Conservation (phyloP, 768 basidiomycete species). For the Cyathus striatus region DNA sequence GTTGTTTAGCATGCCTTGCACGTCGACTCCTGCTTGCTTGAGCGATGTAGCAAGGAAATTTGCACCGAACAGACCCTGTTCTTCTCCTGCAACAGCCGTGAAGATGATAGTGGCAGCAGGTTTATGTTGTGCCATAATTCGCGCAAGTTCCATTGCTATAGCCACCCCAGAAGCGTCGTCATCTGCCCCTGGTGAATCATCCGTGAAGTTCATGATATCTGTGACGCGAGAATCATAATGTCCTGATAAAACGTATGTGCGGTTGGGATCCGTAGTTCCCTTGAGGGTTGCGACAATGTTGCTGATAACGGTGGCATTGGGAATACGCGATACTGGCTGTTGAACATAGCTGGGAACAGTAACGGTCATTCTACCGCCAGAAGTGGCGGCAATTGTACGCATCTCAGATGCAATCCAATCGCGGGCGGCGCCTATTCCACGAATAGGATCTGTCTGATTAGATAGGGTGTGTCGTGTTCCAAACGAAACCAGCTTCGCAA, state of each 20-base stretch:
- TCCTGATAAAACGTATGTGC: slow-evolving; percentile 48
- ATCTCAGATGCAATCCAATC: slow-evolving; percentile 51
- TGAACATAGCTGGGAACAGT: slow-evolving; percentile 42
- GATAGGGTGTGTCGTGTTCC: slow-evolving; percentile 51
- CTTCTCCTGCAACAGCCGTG: slow-evolving; percentile 45
- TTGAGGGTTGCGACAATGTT: slow-evolving; percentile 47
- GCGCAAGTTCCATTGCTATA: slow-evolving; percentile 47
- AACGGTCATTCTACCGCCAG: slow-evolving; percentile 37
- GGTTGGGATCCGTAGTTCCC: slow-evolving; percentile 42
- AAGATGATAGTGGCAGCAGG: slow-evolving; percentile 49
- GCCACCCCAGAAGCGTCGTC: slow-evolving; percentile 54
- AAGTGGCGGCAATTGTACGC: slow-evolving; percentile 29
- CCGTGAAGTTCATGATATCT: slow-evolving; percentile 28
- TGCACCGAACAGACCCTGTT: slow-evolving; percentile 47
- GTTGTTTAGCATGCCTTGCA: slow-evolving; percentile 55
- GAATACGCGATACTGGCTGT: slow-evolving; percentile 25
- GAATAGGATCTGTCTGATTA: slow-evolving; percentile 44
- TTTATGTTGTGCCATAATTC: slow-evolving; percentile 42
- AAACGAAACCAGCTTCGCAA: slow-evolving; percentile 48
- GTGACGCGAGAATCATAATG: slow-evolving; percentile 50
- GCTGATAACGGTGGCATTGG: slow-evolving; percentile 39
- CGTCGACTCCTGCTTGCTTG: slow-evolving; percentile 36
- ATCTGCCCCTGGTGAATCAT: slow-evolving; percentile 48
- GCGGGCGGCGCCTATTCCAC: slow-evolving; percentile 50
- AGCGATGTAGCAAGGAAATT: slow-evolving; percentile 40